A percentile compares a stretch with the other conserved stretches of the same genome.
Evolutionary conservation across 1,284 basidiomycete species (phyloP).

Genomic region (Tausonia pullulans): DNA sequence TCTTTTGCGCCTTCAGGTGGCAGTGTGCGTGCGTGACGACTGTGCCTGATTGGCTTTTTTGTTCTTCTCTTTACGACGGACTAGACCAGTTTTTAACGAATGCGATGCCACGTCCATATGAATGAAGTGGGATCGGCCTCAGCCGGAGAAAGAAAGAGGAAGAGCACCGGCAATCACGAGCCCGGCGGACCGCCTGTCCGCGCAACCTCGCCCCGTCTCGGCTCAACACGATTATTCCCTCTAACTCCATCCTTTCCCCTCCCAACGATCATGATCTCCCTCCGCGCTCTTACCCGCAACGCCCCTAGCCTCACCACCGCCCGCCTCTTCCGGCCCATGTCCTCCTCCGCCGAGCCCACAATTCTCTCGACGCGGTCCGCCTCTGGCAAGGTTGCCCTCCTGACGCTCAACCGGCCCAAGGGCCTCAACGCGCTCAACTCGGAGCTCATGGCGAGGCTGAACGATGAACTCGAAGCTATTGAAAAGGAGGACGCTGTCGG

Average conservation of each 20-base stretch:
- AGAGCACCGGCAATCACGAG: too few relatives aligned
- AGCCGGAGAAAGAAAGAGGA: too few relatives aligned
- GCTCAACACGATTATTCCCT: too few relatives aligned
- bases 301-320: not conserved
- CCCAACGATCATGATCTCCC: not conserved
- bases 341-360: not conserved
- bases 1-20: too few relatives aligned
- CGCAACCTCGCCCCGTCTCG: too few relatives aligned
- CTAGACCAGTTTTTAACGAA: too few relatives aligned
- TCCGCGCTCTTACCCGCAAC: not conserved
- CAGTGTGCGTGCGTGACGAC: too few relatives aligned
- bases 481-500: constrained; percentile 61
- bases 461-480: constrained; percentile 58
- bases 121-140: too few relatives aligned
- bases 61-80: too few relatives aligned
- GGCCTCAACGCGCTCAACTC: constrained; percentile 84
- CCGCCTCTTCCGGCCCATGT: not conserved
- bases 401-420: constrained; percentile 92
- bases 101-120: too few relatives aligned
- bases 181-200: too few relatives aligned
- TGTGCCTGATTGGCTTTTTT: too few relatives aligned
- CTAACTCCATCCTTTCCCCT: not conserved
- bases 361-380: constrained; percentile 29
- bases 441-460: constrained; percentile 66
- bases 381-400: constrained; percentile 56